phyloP scores from a whole-genome alignment of 495 filamentous ascomycete species.

The Entonaema liquescens region DNA sequence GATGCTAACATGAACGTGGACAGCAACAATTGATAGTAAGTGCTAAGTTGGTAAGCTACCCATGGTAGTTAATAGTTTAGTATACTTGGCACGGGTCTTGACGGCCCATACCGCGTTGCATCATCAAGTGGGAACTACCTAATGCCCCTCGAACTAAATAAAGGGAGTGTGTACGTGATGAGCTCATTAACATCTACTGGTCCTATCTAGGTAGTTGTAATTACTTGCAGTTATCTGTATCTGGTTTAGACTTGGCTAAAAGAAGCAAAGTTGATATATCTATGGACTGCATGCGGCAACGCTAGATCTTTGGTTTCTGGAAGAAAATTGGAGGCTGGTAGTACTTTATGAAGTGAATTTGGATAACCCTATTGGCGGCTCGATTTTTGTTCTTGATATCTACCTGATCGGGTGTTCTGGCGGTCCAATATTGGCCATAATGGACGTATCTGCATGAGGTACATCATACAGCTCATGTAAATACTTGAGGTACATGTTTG shows the following conservation, averaged over 20 bases:
- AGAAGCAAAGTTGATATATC: slow-evolving; percentile 11
- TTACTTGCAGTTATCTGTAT: not conserved
- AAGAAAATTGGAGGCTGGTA: not conserved
- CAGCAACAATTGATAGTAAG: slow-evolving; percentile 4
- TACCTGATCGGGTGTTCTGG: no score
- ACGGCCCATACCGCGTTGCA: slow-evolving; percentile 29
- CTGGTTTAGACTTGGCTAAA: not conserved
- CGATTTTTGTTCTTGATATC: not conserved
- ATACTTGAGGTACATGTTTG: not conserved
- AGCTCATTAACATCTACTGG: slow-evolving; percentile 16
- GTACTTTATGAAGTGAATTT: not conserved
- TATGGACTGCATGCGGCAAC: slow-evolving; percentile 3
- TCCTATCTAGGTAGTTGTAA: not conserved
- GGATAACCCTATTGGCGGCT: not conserved
- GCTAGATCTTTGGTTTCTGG: not conserved
- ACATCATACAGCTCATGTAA: not conserved
- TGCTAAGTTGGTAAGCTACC: slow-evolving; percentile 7
- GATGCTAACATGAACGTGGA: not conserved
- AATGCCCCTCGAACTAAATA: slow-evolving; percentile 22
- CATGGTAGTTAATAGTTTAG: not conserved
- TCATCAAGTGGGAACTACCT: slow-evolving; percentile 28
- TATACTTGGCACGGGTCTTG: slow-evolving; percentile 24
- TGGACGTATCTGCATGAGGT: not conserved
- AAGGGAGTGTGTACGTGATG: slow-evolving; percentile 3
- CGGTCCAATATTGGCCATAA: no score